A percentile compares a stretch with the other conserved stretches of the same genome.
Evolutionary conservation across 2,329 filamentous ascomycete genomes (phyloP).

Genomic region (Ambrosiella cleistominuta): DNA sequence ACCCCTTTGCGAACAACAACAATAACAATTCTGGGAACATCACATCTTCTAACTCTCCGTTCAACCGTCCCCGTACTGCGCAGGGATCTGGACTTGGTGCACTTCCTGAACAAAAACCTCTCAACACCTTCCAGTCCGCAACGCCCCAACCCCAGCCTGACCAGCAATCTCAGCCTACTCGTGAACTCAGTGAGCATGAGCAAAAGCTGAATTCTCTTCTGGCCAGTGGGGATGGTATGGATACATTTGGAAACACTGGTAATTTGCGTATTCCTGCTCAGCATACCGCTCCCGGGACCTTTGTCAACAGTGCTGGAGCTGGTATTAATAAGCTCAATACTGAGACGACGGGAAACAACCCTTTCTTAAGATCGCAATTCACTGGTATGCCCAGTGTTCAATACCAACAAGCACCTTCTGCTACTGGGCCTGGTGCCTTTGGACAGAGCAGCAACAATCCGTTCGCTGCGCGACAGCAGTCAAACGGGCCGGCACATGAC

Average conservation of each 20-base stretch:
- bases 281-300: slow-evolving; percentile 88
- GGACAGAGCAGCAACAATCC: slow-evolving; percentile 34
- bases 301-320: slow-evolving; percentile 84
- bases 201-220: slow-evolving; percentile 75
- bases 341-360: slow-evolving; percentile 69
- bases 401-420: slow-evolving; percentile 36
- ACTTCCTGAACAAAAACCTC: slow-evolving; percentile 69
- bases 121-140: slow-evolving; percentile 33
- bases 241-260: slow-evolving; percentile 95
- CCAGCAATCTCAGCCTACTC: slow-evolving; percentile 32
- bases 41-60: slow-evolving; percentile 40
- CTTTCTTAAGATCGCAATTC: slow-evolving; percentile 71
- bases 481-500: slow-evolving; percentile 33
- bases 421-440: slow-evolving; percentile 39
- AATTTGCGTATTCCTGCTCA: slow-evolving; percentile 89
- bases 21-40: neutral
- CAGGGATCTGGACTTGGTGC: slow-evolving; percentile 52
- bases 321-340: slow-evolving; percentile 53
- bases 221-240: slow-evolving; percentile 74
- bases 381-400: slow-evolving; percentile 53
- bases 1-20: slow-evolving; percentile 57
- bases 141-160: slow-evolving; percentile 26
- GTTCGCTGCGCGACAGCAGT: slow-evolving; percentile 31
- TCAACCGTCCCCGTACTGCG: slow-evolving; percentile 30
- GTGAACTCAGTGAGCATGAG: slow-evolving; percentile 43